Conservation (phyloP, 305 asterid genomes). For the Fraxinus dipetala region DNA sequence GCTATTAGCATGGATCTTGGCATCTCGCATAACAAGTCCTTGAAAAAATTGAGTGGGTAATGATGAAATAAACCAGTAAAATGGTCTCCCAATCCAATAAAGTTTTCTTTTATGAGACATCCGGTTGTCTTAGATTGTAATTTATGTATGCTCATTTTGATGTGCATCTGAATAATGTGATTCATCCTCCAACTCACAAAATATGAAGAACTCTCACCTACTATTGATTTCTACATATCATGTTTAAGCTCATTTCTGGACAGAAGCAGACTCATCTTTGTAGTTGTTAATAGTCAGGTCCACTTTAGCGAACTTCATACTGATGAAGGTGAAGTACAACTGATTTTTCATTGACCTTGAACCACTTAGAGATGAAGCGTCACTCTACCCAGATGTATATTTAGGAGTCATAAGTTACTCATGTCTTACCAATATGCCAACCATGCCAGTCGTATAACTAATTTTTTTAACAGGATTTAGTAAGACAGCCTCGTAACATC, state of each 20-base stretch:
- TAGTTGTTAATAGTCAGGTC: not conserved
- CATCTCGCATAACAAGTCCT: not conserved
- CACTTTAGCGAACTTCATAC: not conserved
- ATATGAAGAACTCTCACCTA: not conserved
- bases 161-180: not conserved
- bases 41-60: not conserved
- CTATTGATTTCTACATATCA: not conserved
- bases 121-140: not conserved
- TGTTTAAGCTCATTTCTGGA: not conserved
- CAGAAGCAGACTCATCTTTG: not conserved
- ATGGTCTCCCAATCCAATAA: not conserved
- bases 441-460: not conserved
- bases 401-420: not conserved
- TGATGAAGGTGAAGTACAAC: not conserved
- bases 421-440: not conserved
- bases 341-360: not conserved
- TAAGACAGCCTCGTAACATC: not conserved
- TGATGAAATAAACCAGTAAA: not conserved
- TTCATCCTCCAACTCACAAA: not conserved
- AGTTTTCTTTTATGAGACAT: not conserved
- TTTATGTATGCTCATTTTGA: not conserved
- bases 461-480: not conserved
- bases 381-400: not conserved
- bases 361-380: not conserved
- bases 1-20: not conserved